Percentiles rank a stretch among this genome's conserved stretches.
phyloP scores from a whole-genome alignment of 306 rosid species.

The Cucurbita maxima region DNA sequence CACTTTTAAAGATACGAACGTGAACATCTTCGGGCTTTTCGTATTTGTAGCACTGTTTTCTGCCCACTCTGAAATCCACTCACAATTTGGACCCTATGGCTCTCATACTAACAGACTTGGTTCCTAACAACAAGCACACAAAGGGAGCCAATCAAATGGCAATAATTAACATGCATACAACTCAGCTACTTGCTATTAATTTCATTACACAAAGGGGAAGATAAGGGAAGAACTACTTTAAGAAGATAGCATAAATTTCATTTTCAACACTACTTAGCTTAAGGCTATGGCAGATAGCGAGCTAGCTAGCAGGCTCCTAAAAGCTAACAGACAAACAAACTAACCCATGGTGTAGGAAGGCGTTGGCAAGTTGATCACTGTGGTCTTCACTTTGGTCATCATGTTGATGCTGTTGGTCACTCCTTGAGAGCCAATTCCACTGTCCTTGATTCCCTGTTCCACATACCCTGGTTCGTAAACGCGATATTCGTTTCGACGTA shows the following conservation, averaged over 20 bases:
- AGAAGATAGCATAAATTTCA: neutral
- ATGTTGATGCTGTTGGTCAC: conserved; percentile 93
- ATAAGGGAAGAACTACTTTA: neutral
- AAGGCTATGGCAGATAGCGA: neutral
- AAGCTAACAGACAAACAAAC: neutral
- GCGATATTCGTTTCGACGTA: neutral
- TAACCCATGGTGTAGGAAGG: conserved; percentile 75
- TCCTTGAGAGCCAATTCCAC: conserved; percentile 99
- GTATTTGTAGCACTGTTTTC: neutral
- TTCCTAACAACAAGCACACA: neutral
- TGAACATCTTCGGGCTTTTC: too few species aligned
- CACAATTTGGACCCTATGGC: conserved; percentile 7
- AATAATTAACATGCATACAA: neutral
- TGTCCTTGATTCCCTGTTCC: conserved; percentile 75
- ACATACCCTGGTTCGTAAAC: neutral
- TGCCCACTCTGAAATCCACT: neutral
- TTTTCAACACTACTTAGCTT: neutral
- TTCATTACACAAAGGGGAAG: neutral
- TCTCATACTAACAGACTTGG: neutral
- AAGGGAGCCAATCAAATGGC: neutral
- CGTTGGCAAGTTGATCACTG: conserved; percentile 11
- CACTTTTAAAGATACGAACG: too few species aligned
- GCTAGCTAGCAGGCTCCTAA: neutral
- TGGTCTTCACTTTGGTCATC: conserved; percentile 86
- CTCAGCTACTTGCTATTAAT: neutral